phyloP scores from a whole-genome alignment of 2,329 filamentous ascomycete species.

The Claviceps cyperi region DNA sequence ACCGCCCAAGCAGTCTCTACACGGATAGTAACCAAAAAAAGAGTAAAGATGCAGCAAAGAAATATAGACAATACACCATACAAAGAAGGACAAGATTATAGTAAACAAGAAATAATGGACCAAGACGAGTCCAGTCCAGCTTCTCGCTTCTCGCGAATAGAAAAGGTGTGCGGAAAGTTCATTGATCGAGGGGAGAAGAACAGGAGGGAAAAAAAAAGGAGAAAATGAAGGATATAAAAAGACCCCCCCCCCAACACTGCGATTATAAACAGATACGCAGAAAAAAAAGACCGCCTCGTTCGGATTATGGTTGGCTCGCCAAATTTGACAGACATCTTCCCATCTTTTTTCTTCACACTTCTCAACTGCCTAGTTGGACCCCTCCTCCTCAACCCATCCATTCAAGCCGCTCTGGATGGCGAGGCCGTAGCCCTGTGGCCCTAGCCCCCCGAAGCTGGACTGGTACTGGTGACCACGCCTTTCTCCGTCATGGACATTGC shows the following conservation, averaged over 20 bases:
- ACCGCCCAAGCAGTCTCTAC: neutral
- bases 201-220: constrained; percentile 5
- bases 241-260: neutral
- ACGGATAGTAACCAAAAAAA: neutral
- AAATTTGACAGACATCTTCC: neutral
- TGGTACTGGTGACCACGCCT: constrained; percentile 54
- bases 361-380: constrained; percentile 34
- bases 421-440: constrained; percentile 41
- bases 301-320: neutral
- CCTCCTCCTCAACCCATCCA: constrained; percentile 54
- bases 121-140: neutral
- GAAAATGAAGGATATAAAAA: constrained; percentile 13
- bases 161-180: neutral
- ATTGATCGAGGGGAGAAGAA: constrained; percentile 1
- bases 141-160: neutral
- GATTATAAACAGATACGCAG: neutral
- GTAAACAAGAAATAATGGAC: constrained; percentile 16
- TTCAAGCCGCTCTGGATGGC: constrained; percentile 50
- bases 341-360: neutral
- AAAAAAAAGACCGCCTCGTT: constrained; percentile 12
- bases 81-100: constrained; percentile 13
- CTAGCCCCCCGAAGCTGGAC: constrained; percentile 46
- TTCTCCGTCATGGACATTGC: constrained; percentile 34
- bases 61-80: constrained; percentile 15
- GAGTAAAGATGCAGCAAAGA: constrained; percentile 1